phyloP scores from a whole-genome alignment of 352 stramenopile genomes.

The Phytophthora foliorum region DNA sequence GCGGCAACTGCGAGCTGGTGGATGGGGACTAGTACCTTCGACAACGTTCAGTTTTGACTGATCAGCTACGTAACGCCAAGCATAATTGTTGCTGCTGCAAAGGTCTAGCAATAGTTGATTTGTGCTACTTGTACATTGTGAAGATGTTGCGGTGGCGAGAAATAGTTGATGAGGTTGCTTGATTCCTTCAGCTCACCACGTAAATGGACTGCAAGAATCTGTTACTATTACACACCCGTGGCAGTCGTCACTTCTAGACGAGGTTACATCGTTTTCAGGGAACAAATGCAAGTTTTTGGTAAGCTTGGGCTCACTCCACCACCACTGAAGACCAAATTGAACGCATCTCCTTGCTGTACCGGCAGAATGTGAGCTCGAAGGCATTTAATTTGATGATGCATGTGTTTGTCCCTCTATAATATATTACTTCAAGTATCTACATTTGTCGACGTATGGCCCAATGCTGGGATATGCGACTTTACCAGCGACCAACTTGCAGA shows the following conservation, averaged over 20 bases:
- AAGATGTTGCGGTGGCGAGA: conserved; percentile 10
- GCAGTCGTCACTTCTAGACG: conserved; percentile 6
- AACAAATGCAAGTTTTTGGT: conserved; percentile 13
- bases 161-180: background rate
- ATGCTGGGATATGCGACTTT: conserved; percentile 13
- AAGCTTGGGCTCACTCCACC: background rate
- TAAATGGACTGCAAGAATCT: too few species aligned
- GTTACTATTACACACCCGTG: too few species aligned
- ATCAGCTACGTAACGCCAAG: conserved; percentile 6
- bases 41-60: conserved; percentile 26
- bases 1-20: conserved; percentile 23
- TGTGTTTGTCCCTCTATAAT: background rate
- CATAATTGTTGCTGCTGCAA: conserved; percentile 1
- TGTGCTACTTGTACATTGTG: conserved; percentile 9
- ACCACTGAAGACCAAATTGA: too few species aligned
- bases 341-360: background rate
- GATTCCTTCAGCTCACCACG: background rate
- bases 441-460: too few species aligned
- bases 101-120: background rate
- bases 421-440: too few species aligned
- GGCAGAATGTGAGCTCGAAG: conserved; percentile 9
- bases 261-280: conserved; percentile 9
- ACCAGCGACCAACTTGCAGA: conserved; percentile 14
- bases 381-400: conserved; percentile 23
- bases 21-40: conserved; percentile 24